phyloP scores from a whole-genome alignment of 305 asterid species.

The Fraxinus latifolia region DNA sequence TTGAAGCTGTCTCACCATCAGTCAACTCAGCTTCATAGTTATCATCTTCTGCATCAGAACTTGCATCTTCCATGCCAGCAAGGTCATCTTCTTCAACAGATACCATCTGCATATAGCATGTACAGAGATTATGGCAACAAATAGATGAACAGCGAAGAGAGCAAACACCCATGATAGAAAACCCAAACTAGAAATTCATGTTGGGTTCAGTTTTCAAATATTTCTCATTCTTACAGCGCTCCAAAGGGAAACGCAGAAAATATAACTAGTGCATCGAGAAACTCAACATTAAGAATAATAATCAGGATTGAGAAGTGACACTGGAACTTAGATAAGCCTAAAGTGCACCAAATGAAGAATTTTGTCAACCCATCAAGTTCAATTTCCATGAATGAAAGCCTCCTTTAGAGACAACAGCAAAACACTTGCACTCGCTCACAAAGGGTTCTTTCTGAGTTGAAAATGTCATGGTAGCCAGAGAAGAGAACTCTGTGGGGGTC shows the following conservation, averaged over 20 bases:
- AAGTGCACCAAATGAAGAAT: not conserved
- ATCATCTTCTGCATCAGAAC: constrained; percentile 95
- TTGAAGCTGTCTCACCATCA: constrained; percentile 68
- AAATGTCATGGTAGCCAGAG: not conserved
- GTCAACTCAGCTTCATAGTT: constrained; percentile 84
- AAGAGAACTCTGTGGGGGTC: not conserved
- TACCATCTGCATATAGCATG: constrained; percentile 67
- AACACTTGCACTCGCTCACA: not conserved
- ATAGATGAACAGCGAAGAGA: constrained; percentile 15
- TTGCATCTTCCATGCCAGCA: constrained; percentile 95
- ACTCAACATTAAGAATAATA: not conserved
- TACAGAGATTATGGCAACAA: not conserved
- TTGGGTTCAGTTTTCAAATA: not conserved
- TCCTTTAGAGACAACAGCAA: not conserved
- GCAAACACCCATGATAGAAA: not conserved
- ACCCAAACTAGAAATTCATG: not conserved
- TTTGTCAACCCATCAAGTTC: not conserved
- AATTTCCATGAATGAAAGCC: not conserved
- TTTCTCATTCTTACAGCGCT: not conserved
- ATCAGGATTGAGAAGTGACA: constrained; percentile 8
- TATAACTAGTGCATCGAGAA: not conserved
- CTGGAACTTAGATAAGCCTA: not conserved
- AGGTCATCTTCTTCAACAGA: constrained; percentile 95
- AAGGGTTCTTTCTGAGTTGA: not conserved
- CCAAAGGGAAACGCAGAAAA: constrained; percentile 10